These are phyloP conservation scores for Isabelozyma heimii DNA, from an alignment of 805 yeast species.

Conservation along the genomic window DNA sequence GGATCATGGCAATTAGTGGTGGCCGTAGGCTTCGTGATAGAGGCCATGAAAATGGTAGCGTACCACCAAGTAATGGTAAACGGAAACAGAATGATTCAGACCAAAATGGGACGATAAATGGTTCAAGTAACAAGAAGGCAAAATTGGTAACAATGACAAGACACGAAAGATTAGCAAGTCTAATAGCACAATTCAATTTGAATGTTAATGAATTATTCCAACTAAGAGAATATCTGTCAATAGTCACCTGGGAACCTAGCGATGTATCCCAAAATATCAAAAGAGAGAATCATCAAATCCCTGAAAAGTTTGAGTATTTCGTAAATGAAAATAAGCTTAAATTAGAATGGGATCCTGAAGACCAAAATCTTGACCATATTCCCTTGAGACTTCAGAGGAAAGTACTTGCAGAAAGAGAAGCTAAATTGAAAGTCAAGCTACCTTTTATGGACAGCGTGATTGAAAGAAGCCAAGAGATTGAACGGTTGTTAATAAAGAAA, in stretches of 20 bases:
- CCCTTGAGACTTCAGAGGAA: conserved; percentile 42
- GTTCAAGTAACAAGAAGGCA: conserved; percentile 15
- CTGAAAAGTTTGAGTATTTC: conserved; percentile 32
- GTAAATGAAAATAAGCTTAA: conserved; percentile 21
- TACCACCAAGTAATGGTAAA: not conserved
- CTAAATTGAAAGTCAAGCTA: conserved; percentile 24
- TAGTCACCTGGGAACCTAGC: conserved; percentile 60
- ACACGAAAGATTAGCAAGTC: conserved; percentile 32
- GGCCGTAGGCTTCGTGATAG: conserved; percentile 5
- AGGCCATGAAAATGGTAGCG: conserved; percentile 4
- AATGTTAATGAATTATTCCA: conserved; percentile 63
- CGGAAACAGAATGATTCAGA: conserved; percentile 2
- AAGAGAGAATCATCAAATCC: conserved; percentile 17
- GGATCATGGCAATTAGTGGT: conserved; percentile 5
- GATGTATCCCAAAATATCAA: conserved; percentile 24
- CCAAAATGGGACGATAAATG: not conserved
- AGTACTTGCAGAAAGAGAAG: conserved; percentile 31
- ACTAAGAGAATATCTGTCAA: conserved; percentile 56
- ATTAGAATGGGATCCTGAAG: conserved; percentile 31
- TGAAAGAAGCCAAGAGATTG: conserved; percentile 17
- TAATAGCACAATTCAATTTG: conserved; percentile 46
- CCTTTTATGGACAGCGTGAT: conserved; percentile 34
- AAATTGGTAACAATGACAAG: conserved; percentile 10
- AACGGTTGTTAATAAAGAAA: conserved; percentile 5
- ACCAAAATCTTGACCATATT: conserved; percentile 24